Evolutionary conservation across 495 filamentous ascomycete species (phyloP), one percentile per base, ranked within the genome.

Genomic region (Copromyces sp.): DNA sequence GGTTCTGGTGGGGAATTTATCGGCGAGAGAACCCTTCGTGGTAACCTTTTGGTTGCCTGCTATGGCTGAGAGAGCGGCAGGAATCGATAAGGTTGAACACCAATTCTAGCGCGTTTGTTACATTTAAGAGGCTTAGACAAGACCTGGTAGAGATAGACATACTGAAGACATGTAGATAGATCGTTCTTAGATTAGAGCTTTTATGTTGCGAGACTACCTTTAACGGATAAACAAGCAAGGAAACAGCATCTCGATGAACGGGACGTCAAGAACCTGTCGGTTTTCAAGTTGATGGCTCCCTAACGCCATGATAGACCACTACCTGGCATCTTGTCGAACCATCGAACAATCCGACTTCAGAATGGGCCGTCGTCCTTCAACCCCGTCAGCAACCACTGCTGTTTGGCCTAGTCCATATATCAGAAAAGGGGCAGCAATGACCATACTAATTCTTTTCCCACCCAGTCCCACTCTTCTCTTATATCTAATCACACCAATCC

Each of bases 1-100:
- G 83, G 37, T 86, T 84, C 42, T 85, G 84, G 84, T 84, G 80
- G 80, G 84, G 81, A 1, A 73, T 86, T 12, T 85, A 85, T 72
- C 78, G 74, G 53, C 76, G 82, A 44, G 70, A 53, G 59, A 39
- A 40, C 11, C 14, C 53, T 35, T 32, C 29, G 5, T 65, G 29
- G 14, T 35, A 65, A 35, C 20, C 14, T 16, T 35, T 65, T 35
- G 53, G 53, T 35, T 65, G 53, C 29, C 35, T 65, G 29, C 14
- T 32, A 65, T 37, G 1, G 29, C 16, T 32, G 53, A 35, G 53
- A 17, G 47, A 65, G 53, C 20, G 11, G 29, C 29, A 2, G 3
- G 14, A 3, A 37, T 17, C 7, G 29, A 16, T 12, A 35, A 17
- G 37, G 4, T 2, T 59, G 5, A 37, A 24, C 4, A 20, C 44